Conservation (phyloP, 208 protist genomes). For the Acanthamoeba castellanii region DNA sequence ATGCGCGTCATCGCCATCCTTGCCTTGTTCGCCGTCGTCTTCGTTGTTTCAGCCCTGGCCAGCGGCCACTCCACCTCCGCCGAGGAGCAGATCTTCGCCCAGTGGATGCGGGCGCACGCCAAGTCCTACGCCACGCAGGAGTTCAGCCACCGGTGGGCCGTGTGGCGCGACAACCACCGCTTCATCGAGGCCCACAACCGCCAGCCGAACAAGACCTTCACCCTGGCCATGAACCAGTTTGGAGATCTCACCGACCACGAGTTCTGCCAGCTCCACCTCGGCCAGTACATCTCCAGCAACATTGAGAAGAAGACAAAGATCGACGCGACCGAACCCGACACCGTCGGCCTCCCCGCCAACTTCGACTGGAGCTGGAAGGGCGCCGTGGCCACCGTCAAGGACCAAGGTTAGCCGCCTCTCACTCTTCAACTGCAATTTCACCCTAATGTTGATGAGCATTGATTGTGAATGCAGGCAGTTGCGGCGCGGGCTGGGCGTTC, state of each 20-base stretch:
- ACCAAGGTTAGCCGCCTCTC: conserved; percentile 88
- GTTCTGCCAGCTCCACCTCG: conserved; percentile 60
- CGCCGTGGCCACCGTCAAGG: conserved; percentile 95
- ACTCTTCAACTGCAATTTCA: not conserved
- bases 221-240: conserved; percentile 79
- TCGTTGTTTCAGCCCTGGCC: not conserved
- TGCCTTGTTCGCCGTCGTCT: not conserved
- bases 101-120: not conserved
- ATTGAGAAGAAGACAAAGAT: not conserved
- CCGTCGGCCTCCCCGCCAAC: conserved; percentile 44
- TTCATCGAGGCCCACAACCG: conserved; percentile 35
- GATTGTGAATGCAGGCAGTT: conserved; percentile 85
- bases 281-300: not conserved
- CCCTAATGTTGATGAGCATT: not conserved
- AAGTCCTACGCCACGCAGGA: conserved; percentile 51
- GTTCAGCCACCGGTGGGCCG: not conserved
- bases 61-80: not conserved
- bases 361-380: conserved; percentile 93
- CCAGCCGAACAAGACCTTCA: conserved; percentile 43
- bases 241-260: conserved; percentile 79
- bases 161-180: conserved; percentile 33
- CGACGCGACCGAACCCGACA: not conserved
- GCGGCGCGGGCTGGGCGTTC: conserved; percentile 98
- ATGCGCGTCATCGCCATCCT: not conserved
- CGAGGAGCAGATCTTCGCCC: not conserved